phyloP scores from a whole-genome alignment of 352 stramenopile genomes.

The Phytophthora lateralis region DNA sequence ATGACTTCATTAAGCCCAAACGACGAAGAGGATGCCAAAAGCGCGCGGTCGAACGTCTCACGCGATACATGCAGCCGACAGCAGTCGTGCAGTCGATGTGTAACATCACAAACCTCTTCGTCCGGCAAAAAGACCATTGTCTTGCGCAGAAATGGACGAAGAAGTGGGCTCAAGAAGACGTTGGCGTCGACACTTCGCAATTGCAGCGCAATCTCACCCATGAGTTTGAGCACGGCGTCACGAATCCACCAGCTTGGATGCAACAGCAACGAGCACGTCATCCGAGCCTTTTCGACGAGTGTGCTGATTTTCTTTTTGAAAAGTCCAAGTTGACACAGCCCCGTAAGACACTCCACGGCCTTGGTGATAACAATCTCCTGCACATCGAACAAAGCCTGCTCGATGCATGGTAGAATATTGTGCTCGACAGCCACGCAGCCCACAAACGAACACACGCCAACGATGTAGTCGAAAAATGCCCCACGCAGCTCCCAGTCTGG shows the following conservation, averaged over 20 bases:
- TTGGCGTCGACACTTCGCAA: conserved; percentile 91
- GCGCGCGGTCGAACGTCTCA: conserved; percentile 84
- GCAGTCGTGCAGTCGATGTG: conserved; percentile 63
- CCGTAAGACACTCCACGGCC: conserved; percentile 91
- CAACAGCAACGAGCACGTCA: conserved; percentile 85
- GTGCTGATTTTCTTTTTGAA: conserved; percentile 87
- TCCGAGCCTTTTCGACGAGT: conserved; percentile 83
- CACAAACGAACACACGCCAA: conserved; percentile 94
- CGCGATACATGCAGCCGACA: conserved; percentile 73
- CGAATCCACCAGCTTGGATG: conserved; percentile 91
- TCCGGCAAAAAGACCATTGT: conserved; percentile 80
- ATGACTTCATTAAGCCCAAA: conserved; percentile 57
- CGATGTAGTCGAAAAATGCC: conserved; percentile 94
- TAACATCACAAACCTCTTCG: conserved; percentile 59
- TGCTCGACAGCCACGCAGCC: conserved; percentile 93
- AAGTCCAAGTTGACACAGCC: conserved; percentile 92
- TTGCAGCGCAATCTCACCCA: conserved; percentile 84
- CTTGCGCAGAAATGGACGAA: conserved; percentile 90
- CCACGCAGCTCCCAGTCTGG: conserved; percentile 90
- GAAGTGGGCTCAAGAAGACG: conserved; percentile 91
- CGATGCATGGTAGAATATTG: conserved; percentile 97
- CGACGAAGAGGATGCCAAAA: conserved; percentile 67
- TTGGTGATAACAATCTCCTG: conserved; percentile 96
- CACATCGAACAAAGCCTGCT: conserved; percentile 96
- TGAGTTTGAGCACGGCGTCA: conserved; percentile 82